Evolutionary conservation across 768 basidiomycete genomes (phyloP), one percentile per base, ranked within the genome.

Genomic region (Rhodosporidiobolus odoratus): DNA sequence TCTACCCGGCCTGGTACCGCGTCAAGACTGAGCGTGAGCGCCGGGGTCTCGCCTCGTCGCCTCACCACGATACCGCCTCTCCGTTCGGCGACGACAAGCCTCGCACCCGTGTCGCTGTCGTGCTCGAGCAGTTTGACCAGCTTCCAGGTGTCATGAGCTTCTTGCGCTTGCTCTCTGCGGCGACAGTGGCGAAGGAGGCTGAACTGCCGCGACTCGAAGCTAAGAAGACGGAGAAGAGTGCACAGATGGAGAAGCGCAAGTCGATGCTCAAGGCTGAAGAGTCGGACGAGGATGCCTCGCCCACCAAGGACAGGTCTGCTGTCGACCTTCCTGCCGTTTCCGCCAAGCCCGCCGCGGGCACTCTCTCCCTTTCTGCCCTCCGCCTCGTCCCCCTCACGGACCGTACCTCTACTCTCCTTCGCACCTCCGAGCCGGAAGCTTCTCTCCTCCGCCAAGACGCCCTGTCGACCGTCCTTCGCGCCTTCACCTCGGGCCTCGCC

Each of bases 111-210:
- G 90, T 94, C 80, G 88, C 89, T 0, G 86, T 97, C 70, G 87
- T 98, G 23, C 84, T 98, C 21, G 92, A 95, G 78, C 91, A 88
- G 78, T 81, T 94, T 57, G 95, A 96, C 74, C 92, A 95, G 78
- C 79, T 98, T 0, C 88, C 94, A 0, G 86, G 89, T 16, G 87
- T 91, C 80, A 94, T 99, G 92, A 86, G 90, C 0, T 82, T 98
- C 66, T 86, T 90, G 0, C 89, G 94, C 7, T 67, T 75, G 27
- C 47, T 70, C 56, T 19, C 9, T 9, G 9, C 34, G 32, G 27
- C 50, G 48, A 8, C 21, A 35, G 37, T 35, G 38, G 58, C 32
- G 40, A 37, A 35, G 50, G 8, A 40, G 30, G 60, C 21, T 34
- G 27, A 10, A 19, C 23, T 34, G 25, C 54, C 32, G 10, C 32